Evolutionary conservation across 768 basidiomycete genomes (phyloP), one percentile per base, ranked within the genome.

Genomic region (Mycena albidolilacea): DNA sequence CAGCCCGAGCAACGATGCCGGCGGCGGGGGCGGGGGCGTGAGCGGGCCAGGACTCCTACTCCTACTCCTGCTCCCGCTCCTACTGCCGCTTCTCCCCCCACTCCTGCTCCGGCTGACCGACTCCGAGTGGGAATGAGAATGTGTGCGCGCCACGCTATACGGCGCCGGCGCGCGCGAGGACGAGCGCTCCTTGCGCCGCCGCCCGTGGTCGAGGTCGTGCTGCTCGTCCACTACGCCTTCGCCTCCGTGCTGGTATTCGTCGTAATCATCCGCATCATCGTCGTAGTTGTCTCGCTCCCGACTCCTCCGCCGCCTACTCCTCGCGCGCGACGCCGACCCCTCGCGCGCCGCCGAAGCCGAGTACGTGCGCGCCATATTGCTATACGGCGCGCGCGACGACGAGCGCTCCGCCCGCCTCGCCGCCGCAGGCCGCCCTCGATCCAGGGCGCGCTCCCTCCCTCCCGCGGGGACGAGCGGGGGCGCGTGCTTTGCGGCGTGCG

Each of bases 381-480:
- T 44, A 23, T 76, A 76, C 59, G 75, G 75, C 61, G 69, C 75
- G 19, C 75, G 64, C 41, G 67, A 69, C 6, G 23, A n/a, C 38
- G 70, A 72, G 58, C 75, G 70, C 57, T 70, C 75, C 23, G 62
- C 68, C 5, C 75, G 60, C 44, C 61, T 55, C 11, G 74, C 70
- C 7, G 70, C 74, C 43, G 64, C 59, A 19, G 67, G 67, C 39
- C 71, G 62, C 15, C 71, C 71, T 23, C 71, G 75, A 54, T 70
- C 68, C 19, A 72, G 41, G 3, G 54, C 7, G 6, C 14, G 59
- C 46, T 12, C 17, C 2, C 21, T 43, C 15, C 17, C 30, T 43
- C 41, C 9, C 21, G n/a, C 50, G 21, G 23, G 23, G 3, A 12
- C 35, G 66, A 44, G 52, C 50, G 23, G 63, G 37, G 30, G 9